Evolutionary conservation across 768 basidiomycete species (phyloP).

Genomic region (Lyophyllum decastes): DNA sequence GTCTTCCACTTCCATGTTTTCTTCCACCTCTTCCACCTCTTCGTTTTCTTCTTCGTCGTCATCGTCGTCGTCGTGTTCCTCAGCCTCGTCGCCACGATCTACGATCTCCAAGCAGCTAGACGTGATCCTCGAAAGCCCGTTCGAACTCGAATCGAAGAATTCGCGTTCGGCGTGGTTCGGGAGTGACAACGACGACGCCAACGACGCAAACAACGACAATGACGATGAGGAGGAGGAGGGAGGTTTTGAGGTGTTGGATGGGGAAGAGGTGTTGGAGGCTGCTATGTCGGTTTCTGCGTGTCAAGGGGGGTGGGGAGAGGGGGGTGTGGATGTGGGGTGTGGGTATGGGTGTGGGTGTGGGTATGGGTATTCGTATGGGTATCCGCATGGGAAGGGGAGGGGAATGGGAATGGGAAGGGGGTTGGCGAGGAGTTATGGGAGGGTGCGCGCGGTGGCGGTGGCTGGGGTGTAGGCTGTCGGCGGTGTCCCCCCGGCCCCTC

Average conservation of each 20-base stretch:
- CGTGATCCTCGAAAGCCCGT: not conserved
- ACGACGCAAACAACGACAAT: too few species aligned
- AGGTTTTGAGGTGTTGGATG: not conserved
- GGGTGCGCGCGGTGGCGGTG: too few species aligned
- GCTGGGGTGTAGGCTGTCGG: too few species aligned
- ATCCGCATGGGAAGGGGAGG: not conserved
- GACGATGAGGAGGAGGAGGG: not conserved
- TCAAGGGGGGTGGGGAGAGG: too few species aligned
- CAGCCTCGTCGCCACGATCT: too few species aligned
- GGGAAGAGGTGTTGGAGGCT: conserved; percentile 6
- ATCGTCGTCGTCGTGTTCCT: not conserved
- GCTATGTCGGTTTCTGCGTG: not conserved
- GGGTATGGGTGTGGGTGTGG: not conserved
- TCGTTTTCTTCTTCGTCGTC: not conserved
- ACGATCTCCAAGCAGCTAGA: too few species aligned
- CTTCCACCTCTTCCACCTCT: not conserved
- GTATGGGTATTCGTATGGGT: not conserved
- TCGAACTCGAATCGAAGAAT: not conserved
- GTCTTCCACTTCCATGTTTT: not conserved
- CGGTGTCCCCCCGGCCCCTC: too few species aligned
- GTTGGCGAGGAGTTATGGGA: conserved; percentile 8
- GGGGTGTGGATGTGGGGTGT: not conserved
- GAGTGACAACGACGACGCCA: too few species aligned
- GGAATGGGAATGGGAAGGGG: conserved; percentile 2
- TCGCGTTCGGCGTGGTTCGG: not conserved